Percentiles rank a stretch among this genome's conserved stretches.
These are phyloP conservation scores for Rhododendron ferrugineum DNA, from an alignment of 148 eudicot species.

Conservation along the genomic window DNA sequence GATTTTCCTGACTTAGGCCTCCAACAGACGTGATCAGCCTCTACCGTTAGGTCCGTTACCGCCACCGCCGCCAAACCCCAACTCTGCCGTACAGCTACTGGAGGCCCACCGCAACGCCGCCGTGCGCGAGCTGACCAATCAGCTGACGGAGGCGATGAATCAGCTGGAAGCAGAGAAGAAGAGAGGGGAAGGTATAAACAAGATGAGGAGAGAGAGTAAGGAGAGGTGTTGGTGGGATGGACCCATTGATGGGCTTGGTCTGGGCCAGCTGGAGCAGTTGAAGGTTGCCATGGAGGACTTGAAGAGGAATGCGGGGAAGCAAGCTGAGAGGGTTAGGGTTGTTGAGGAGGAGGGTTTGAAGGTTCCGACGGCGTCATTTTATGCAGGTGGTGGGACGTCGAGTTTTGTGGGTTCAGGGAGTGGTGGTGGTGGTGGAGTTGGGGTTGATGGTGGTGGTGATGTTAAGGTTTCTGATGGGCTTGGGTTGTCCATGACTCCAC, in stretches of 20 bases:
- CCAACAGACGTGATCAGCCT: background rate
- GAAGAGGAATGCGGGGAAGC: background rate
- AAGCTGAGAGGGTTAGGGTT: background rate
- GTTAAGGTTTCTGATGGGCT: constrained; percentile 5
- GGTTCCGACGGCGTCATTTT: background rate
- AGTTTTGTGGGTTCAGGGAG: background rate
- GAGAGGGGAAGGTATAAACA: background rate
- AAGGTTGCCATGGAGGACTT: background rate
- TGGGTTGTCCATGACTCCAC: background rate
- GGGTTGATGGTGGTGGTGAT: background rate
- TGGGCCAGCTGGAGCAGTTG: background rate
- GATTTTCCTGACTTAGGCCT: background rate
- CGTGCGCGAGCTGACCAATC: background rate
- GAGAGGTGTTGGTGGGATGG: constrained; percentile 4
- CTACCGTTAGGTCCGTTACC: background rate
- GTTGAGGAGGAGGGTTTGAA: background rate
- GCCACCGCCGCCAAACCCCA: background rate
- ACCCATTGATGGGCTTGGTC: background rate
- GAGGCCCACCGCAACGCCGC: background rate
- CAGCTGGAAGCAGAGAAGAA: background rate
- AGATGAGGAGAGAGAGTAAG: background rate
- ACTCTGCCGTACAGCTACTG: background rate
- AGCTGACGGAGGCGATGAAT: background rate
- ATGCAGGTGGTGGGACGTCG: background rate
- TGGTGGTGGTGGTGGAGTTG: background rate